phyloP scores from a whole-genome alignment of 345 rosid genomes.

The Eutrema yunnanense region DNA sequence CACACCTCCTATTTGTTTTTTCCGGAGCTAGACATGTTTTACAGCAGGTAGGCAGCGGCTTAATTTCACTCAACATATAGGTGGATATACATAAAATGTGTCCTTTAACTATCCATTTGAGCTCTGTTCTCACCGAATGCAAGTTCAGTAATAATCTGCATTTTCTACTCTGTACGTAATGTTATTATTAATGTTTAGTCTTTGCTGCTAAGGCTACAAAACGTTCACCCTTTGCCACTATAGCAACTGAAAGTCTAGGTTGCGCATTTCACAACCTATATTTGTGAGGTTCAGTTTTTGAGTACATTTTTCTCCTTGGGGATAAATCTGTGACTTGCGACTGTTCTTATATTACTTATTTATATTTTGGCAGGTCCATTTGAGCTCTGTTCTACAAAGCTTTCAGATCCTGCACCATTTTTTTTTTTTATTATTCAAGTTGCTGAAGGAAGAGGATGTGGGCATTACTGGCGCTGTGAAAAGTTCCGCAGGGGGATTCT shows the following conservation, averaged over 20 bases:
- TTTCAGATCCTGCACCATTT: conserved; percentile 80
- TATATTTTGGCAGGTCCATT: conserved; percentile 48
- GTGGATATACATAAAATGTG: conserved; percentile 9
- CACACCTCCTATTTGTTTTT: conserved; percentile 53
- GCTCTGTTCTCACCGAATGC: conserved; percentile 2
- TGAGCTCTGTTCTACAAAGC: conserved; percentile 53
- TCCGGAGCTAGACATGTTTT: conserved; percentile 76
- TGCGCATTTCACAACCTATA: background rate
- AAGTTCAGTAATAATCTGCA: conserved; percentile 3
- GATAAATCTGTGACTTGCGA: background rate
- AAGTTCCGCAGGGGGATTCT: conserved; percentile 71
- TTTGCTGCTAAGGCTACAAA: conserved; percentile 5
- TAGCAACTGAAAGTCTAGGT: background rate
- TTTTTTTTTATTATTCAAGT: conserved; percentile 68
- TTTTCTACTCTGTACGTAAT: background rate
- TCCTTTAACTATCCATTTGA: background rate
- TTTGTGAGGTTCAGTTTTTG: background rate
- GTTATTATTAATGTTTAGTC: background rate
- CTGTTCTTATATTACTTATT: conserved; percentile 13
- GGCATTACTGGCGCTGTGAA: conserved; percentile 30
- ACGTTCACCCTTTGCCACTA: conserved; percentile 3
- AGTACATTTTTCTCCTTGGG: conserved; percentile 9
- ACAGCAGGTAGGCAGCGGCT: conserved; percentile 51
- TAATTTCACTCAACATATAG: conserved; percentile 14
- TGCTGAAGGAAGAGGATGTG: conserved; percentile 56